Base-by-base conservation (phyloP, 108 stramenopile species). In the Fistulifera pelliculosa region DNA sequence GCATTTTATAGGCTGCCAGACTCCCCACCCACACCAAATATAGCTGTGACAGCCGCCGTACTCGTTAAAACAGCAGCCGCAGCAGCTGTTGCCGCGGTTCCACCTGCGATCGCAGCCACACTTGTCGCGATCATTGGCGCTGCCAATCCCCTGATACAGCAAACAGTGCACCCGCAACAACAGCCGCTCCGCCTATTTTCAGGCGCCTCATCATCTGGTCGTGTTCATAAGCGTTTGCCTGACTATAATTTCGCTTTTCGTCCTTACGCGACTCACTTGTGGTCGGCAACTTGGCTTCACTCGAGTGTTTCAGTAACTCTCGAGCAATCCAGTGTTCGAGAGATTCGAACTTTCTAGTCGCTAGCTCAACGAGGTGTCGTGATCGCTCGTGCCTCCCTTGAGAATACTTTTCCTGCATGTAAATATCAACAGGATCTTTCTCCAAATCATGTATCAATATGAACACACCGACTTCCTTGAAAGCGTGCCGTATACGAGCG, bases 21-120 rank as follows among this genome's bases (percentile, higher is more conserved):
- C 89, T 76, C 2, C 81, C 89, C 89, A 10, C 89, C 89, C 17
- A 90, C 89, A 22, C 89, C 89, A 59, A 90, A 90, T 17, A 90
- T 84, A 25, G 89, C 76, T 8, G 83, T 79, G 19, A 90, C 75
- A 17, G 85, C 82, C 8, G 89, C 80, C 42, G 89, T 76, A 43
- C 83, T 84, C 0, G 83, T 76, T 22, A 90, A 49, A 1, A 73
- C 60, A 1, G 73, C 73, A n/a, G 80, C 71, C 7, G 80, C 79
- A 14, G 77, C 88, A 8, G 77, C 76, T n/a, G 81, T 73, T 15
- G 69, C 79, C 1, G 88, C 83, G 5, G 88, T 80, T 21, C 73
- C 66, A 8, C 80, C 81, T 22, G 77, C 77, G 19, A 85, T 60
- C 1, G 83, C 81, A 38, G 79, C 83, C 8, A 89, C 54, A 13